Evolutionary conservation across 371 early-diverging fungal genomes (phyloP).

Genomic region (Capillidium heterosporum): DNA sequence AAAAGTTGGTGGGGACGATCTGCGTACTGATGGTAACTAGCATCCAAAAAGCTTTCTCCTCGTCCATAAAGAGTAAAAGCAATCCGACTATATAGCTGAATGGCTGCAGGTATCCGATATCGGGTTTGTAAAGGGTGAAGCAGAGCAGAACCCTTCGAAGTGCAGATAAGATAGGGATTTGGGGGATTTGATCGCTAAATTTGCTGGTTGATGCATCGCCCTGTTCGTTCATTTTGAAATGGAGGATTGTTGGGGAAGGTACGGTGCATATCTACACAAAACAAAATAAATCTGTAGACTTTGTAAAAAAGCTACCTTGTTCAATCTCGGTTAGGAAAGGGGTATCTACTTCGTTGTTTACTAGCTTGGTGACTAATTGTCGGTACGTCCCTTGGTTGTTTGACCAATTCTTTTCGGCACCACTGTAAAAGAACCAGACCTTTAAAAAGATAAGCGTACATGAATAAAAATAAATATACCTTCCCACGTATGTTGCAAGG

Average conservation of each 20-base stretch:
- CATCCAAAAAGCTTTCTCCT: slow-evolving; percentile 68
- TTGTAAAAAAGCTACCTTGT: slow-evolving; percentile 19
- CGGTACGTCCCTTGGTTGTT: slow-evolving; percentile 41
- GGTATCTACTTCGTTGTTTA: slow-evolving; percentile 23
- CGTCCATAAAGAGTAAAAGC: slow-evolving; percentile 52
- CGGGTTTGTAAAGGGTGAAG: slow-evolving; percentile 35
- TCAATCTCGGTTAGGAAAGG: slow-evolving; percentile 61
- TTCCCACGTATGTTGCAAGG: slow-evolving; percentile 17
- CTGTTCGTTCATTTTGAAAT: slow-evolving; percentile 30
- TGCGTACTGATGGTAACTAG: slow-evolving; percentile 51
- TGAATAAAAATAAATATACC: background rate
- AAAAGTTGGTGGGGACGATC: slow-evolving; percentile 56
- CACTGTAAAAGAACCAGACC: slow-evolving; percentile 71
- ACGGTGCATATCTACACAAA: slow-evolving; percentile 39
- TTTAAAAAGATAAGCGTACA: slow-evolving; percentile 7
- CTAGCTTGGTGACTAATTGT: slow-evolving; percentile 28
- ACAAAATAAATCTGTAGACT: background rate
- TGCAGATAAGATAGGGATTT: slow-evolving; percentile 32
- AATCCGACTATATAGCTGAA: slow-evolving; percentile 65
- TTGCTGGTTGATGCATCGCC: slow-evolving; percentile 15
- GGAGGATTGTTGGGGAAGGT: slow-evolving; percentile 65
- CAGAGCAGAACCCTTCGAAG: slow-evolving; percentile 50
- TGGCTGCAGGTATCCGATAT: slow-evolving; percentile 73
- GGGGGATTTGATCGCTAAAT: slow-evolving; percentile 23
- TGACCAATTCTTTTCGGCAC: slow-evolving; percentile 42